Conservation (phyloP, 129 eudicot genomes). For the Artemisia annua region DNA sequence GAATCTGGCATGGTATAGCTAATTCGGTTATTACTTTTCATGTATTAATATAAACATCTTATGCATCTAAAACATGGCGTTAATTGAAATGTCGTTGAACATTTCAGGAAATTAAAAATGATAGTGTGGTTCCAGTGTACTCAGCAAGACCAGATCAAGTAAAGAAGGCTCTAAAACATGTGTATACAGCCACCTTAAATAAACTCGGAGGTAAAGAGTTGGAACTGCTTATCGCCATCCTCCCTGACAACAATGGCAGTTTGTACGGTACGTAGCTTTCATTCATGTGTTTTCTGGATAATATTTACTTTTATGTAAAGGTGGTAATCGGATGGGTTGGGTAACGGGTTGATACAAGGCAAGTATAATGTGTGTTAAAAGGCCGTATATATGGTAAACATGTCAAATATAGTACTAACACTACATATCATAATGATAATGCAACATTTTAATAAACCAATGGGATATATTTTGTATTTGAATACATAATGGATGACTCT, state of each 20-base stretch:
- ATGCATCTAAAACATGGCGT: no score
- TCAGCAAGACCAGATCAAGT: slow-evolving; percentile 76
- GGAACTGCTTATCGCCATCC: slow-evolving; percentile 71
- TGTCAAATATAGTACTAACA: no score
- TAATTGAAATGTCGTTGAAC: neutral
- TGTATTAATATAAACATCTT: neutral
- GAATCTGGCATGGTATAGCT: slow-evolving; percentile 67
- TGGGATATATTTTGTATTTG: no score
- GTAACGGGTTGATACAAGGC: neutral
- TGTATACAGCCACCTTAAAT: slow-evolving; percentile 44
- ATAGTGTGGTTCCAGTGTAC: slow-evolving; percentile 57
- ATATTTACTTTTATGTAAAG: neutral
- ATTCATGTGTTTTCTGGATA: neutral
- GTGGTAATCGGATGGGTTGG: neutral
- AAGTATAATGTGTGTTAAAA: neutral
- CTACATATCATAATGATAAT: no score
- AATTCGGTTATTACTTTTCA: neutral
- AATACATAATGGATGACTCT: no score
- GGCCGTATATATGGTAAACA: no score
- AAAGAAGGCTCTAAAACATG: slow-evolving; percentile 61
- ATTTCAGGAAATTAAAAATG: slow-evolving; percentile 62
- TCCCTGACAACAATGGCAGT: slow-evolving; percentile 78
- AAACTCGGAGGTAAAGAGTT: slow-evolving; percentile 61
- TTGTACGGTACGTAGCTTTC: slow-evolving; percentile 51
- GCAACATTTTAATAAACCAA: no score